phyloP scores from a whole-genome alignment of 2,329 filamentous ascomycete species.

The Aspergillus vadensis region DNA sequence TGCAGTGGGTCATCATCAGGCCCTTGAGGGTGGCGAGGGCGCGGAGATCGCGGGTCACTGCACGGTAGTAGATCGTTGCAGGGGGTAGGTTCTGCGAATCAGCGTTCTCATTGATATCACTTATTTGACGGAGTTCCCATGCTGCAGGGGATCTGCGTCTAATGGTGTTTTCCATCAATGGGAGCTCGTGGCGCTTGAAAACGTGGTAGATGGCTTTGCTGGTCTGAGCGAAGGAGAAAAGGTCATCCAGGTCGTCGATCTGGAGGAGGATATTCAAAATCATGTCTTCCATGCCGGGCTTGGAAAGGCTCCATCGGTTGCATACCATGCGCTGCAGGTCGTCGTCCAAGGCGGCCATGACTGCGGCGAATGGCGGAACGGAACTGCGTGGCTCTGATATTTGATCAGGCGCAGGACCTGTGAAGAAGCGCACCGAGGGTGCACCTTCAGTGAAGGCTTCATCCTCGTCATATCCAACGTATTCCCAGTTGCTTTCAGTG shows the following conservation, averaged over 20 bases:
- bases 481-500: constrained; percentile 2
- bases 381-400: background rate
- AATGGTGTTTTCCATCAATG: constrained; percentile 3
- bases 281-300: constrained; percentile 6
- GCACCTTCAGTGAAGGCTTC: background rate
- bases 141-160: constrained; percentile 8
- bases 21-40: constrained; percentile 11
- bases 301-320: constrained; percentile 3
- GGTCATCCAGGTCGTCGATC: constrained; percentile 10
- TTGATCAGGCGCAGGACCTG: background rate
- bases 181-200: constrained; percentile 12
- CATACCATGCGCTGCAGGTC: background rate
- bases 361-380: background rate
- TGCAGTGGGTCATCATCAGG: constrained; percentile 11
- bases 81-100: background rate
- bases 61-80: constrained; percentile 14
- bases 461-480: constrained; percentile 8
- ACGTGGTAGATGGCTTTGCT: constrained; percentile 10
- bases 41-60: constrained; percentile 9
- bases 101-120: background rate
- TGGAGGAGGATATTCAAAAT: constrained; percentile 4
- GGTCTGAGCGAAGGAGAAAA: constrained; percentile 9
- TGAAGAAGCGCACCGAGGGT: background rate
- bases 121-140: constrained; percentile 15
- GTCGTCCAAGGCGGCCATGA: constrained; percentile 6